These are phyloP conservation scores for Zangia roseola DNA, from an alignment of 768 basidiomycete species.

Conservation along the genomic window DNA sequence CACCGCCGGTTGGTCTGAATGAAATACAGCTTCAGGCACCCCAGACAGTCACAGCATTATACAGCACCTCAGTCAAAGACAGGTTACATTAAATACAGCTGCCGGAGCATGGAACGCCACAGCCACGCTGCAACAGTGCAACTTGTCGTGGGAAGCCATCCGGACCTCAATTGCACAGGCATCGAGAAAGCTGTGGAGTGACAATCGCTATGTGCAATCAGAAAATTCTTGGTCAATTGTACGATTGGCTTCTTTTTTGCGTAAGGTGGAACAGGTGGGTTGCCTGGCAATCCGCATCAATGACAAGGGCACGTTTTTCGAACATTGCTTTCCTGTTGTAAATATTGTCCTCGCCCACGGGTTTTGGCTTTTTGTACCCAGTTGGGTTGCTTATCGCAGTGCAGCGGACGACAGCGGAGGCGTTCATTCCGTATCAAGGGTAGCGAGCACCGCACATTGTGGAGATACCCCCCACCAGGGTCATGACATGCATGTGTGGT, in stretches of 20 bases:
- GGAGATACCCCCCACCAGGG: too few species aligned
- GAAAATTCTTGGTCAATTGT: background rate
- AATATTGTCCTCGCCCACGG: too few species aligned
- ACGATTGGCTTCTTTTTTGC: conserved; percentile 2
- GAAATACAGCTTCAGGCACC: background rate
- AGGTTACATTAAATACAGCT: too few species aligned
- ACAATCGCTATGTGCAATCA: background rate
- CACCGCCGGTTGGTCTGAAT: too few species aligned
- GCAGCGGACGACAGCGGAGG: too few species aligned
- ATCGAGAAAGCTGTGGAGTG: conserved; percentile 15
- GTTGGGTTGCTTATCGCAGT: too few species aligned
- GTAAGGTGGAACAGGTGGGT: conserved; percentile 18
- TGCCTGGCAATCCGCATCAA: conserved; percentile 28
- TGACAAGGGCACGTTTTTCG: background rate
- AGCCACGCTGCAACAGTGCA: conserved; percentile 17
- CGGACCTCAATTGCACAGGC: too few species aligned
- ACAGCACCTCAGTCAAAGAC: background rate
- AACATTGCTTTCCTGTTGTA: too few species aligned
- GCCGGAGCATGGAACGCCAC: conserved; percentile 4
- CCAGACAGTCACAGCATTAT: background rate
- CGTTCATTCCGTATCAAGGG: too few species aligned
- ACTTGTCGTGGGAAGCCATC: conserved; percentile 15
- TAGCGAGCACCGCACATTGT: too few species aligned
- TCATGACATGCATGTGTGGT: too few species aligned
- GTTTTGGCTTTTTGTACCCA: too few species aligned